phyloP scores from a whole-genome alignment of 2,329 filamentous ascomycete species.

The Cadophora sp. region DNA sequence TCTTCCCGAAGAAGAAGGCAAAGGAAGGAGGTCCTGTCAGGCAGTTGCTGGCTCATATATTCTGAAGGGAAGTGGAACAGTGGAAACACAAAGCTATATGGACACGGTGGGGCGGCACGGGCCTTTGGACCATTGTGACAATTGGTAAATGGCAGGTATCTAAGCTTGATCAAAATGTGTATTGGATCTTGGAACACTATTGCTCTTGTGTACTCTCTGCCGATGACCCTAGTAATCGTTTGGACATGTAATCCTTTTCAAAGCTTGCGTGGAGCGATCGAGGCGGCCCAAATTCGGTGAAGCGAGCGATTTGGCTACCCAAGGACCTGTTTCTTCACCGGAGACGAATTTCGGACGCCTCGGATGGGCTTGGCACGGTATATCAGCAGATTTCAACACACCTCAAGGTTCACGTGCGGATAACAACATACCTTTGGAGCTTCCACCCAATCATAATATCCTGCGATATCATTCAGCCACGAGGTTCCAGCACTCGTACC shows the following conservation, averaged over 20 bases:
- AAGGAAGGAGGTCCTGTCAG: constrained; percentile 49
- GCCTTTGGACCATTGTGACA: too few species aligned
- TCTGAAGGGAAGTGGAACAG: background rate
- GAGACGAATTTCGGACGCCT: too few species aligned
- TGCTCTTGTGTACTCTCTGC: background rate
- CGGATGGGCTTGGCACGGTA: background rate
- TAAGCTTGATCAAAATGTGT: background rate
- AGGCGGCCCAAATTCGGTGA: too few species aligned
- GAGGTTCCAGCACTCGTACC: background rate
- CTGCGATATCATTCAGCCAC: constrained; percentile 18
- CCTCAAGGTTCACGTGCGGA: background rate
- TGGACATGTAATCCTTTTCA: background rate
- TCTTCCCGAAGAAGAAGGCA: constrained; percentile 55
- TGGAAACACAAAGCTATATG: background rate
- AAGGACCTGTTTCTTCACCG: too few species aligned
- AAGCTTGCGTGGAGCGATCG: constrained; percentile 13
- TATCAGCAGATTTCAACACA: background rate
- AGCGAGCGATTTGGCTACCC: too few species aligned
- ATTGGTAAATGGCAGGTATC: too few species aligned
- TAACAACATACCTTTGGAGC: background rate
- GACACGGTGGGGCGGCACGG: too few species aligned
- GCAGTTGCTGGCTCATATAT: constrained; percentile 47
- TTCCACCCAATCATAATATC: constrained; percentile 10
- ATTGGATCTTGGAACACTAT: background rate
- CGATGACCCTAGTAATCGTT: background rate